Evolutionary conservation across 139 green algal genomes (phyloP), one percentile per base, ranked within the genome.

Genomic region (Trebouxia sp.): DNA sequence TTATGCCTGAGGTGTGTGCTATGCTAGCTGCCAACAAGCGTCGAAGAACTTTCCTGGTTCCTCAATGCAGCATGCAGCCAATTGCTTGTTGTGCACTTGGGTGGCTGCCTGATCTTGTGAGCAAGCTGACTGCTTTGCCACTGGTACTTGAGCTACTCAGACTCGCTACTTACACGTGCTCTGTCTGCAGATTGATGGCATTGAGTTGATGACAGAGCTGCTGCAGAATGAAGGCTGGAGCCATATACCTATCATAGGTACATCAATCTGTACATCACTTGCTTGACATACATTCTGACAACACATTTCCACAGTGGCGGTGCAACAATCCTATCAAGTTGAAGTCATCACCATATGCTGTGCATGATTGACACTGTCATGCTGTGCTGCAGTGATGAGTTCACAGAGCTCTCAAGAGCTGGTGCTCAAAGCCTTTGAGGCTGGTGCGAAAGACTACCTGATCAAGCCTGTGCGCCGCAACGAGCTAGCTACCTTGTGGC

Each of bases 381-480:
- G 69, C 35, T 41, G 12, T 48, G 20, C 14, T 69, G 81, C 74
- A 85, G 81, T 81, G 3, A 85, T 81, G 56, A 75, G 45, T 14
- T 56, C 43, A 32, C 45, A 85, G 43, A 51, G 41, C 32, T 58
- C 42, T 14, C 74, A 80, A 51, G 81, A 81, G 20, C 17, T 38
- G 5, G 66, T 85, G 0, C 26, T 75, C 10, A 72, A 70, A 15
- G 81, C 81, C 0, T 70, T 86, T 53, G n/a, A 72, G 47, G 83
- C 80, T 32, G 92, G 92, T 50, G 92, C 92, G 1, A 78, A 86
- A 0, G 92, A 94, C 67, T 95, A 90, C 80, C 83, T 96, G 15
- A 86, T 95, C 50, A 96, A 96, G 81, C 92, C 92, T 3, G 80
- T 96, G 12, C 87, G 90, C 3, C 84, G 85, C 39, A 96, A 95